These are phyloP conservation scores for Xylariaceae sp. DNA, from an alignment of 2,329 filamentous ascomycete species.

Conservation along the genomic window DNA sequence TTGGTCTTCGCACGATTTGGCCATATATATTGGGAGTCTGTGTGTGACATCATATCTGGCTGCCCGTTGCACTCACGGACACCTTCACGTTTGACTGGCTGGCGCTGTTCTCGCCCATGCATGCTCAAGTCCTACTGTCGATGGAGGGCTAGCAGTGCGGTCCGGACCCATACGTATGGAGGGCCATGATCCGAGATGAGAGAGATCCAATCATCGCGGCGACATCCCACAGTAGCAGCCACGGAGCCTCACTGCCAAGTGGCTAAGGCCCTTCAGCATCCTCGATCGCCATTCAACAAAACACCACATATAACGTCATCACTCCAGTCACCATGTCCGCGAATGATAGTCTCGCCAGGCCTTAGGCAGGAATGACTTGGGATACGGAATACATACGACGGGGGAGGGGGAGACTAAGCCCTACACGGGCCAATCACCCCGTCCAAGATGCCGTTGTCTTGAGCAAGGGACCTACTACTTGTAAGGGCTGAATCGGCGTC, in stretches of 20 bases:
- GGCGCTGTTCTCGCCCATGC: slow-evolving; percentile 4
- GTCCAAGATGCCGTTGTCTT: background rate
- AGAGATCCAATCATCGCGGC: background rate
- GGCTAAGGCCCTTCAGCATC: background rate
- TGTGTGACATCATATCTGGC: slow-evolving; percentile 7
- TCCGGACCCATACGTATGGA: background rate
- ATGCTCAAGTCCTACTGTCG: background rate
- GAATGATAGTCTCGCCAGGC: slow-evolving; percentile 9
- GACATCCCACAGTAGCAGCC: background rate
- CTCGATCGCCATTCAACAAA: slow-evolving; percentile 4
- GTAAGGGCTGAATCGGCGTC: slow-evolving; percentile 9
- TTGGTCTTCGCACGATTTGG: slow-evolving; percentile 8
- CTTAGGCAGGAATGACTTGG: slow-evolving; percentile 12
- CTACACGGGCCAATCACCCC: background rate
- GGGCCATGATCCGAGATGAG: background rate
- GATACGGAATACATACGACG: background rate
- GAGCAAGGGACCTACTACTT: background rate
- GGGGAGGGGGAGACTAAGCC: slow-evolving; percentile 1
- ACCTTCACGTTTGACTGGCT: slow-evolving; percentile 9
- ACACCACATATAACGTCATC: background rate
- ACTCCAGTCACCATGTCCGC: slow-evolving; percentile 1
- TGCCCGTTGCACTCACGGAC: slow-evolving; percentile 4
- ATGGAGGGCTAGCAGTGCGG: background rate
- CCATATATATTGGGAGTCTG: slow-evolving; percentile 6
- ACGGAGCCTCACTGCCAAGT: slow-evolving; percentile 3